These are phyloP conservation scores for Ecytonucleospora hepatopenaei DNA, from an alignment of 371 early-diverging fungal species.

Conservation along the genomic window DNA sequence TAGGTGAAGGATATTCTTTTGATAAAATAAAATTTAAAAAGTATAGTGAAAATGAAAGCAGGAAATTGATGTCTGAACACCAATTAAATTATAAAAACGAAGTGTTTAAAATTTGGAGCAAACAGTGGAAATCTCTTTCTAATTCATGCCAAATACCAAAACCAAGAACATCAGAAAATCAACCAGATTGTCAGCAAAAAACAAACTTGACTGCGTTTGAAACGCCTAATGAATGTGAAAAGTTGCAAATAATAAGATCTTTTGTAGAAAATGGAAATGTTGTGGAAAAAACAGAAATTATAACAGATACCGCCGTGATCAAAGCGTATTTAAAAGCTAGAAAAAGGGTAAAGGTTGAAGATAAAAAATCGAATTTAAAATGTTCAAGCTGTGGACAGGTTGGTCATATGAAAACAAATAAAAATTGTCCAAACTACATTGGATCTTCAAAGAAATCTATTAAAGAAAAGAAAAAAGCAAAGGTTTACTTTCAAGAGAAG, in stretches of 20 bases:
- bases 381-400: conserved; percentile 57
- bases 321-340: conserved; percentile 55
- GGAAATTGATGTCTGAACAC: conserved; percentile 68
- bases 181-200: background rate
- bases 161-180: conserved; percentile 1
- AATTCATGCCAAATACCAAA: conserved; percentile 13
- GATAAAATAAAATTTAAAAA: conserved; percentile 79
- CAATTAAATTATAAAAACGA: conserved; percentile 79
- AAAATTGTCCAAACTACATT: conserved; percentile 55
- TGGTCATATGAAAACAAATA: conserved; percentile 59
- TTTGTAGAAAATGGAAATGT: conserved; percentile 22
- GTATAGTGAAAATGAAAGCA: conserved; percentile 70
- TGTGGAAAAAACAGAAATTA: conserved; percentile 41
- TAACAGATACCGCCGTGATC: conserved; percentile 48
- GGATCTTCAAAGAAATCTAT: conserved; percentile 21
- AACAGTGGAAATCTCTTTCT: conserved; percentile 60
- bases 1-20: conserved; percentile 92
- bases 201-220: background rate
- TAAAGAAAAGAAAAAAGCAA: conserved; percentile 46
- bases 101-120: conserved; percentile 73
- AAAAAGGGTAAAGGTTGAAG: conserved; percentile 46
- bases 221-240: conserved; percentile 5
- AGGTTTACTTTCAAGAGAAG: conserved; percentile 29
- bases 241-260: conserved; percentile 50
- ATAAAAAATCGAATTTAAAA: conserved; percentile 45